Conservation (phyloP, 345 rosid species). For the Eucalyptus pauciflora region DNA sequence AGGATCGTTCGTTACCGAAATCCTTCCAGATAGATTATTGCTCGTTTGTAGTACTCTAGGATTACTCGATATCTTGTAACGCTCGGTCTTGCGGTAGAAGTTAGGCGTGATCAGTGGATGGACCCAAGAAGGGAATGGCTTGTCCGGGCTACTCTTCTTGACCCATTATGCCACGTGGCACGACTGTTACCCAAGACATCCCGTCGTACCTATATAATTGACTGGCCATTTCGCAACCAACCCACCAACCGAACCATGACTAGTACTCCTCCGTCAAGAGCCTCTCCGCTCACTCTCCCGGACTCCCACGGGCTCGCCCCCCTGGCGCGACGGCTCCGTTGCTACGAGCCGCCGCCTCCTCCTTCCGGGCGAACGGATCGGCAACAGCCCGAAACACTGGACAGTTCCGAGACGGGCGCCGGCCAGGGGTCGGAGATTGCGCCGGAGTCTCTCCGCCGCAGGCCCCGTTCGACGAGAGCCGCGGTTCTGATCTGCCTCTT, state of each 20-base stretch:
- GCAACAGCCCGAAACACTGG: background rate
- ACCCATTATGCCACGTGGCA: background rate
- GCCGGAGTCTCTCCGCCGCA: background rate
- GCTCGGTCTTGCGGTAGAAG: background rate
- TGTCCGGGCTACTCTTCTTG: background rate
- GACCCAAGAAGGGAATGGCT: background rate
- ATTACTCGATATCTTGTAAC: background rate
- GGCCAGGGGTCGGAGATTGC: background rate
- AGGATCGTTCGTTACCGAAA: background rate
- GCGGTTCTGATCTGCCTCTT: slow-evolving; percentile 48
- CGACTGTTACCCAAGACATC: background rate
- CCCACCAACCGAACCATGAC: background rate
- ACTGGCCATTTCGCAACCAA: background rate
- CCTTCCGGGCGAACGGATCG: background rate
- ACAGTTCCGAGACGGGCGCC: background rate
- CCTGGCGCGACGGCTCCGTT: slow-evolving; percentile 8
- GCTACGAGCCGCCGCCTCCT: background rate
- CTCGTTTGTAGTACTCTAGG: background rate
- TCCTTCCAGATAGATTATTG: background rate
- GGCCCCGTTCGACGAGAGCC: slow-evolving; percentile 6
- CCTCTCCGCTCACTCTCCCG: background rate
- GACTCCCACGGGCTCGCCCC: background rate
- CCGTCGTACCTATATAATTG: background rate
- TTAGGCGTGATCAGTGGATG: background rate
- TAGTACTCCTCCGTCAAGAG: background rate